Conservation (phyloP, 768 basidiomycete species). For the Hirschioporus abietinus region DNA sequence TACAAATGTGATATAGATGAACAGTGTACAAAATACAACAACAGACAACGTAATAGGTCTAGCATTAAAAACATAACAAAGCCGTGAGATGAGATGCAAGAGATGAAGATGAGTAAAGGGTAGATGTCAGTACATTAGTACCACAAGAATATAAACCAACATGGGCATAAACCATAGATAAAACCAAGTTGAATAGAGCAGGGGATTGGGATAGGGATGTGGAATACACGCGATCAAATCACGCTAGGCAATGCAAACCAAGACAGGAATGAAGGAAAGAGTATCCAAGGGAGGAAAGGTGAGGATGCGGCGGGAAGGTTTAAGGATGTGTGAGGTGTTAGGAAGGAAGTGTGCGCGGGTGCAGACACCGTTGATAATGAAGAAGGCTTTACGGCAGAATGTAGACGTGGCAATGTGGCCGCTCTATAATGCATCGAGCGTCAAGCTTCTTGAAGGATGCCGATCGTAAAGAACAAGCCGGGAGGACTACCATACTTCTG, state of each 20-base stretch:
- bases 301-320: background rate
- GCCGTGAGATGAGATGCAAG: background rate
- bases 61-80: constrained; percentile 1
- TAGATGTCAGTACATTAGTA: background rate
- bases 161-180: background rate
- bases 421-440: background rate
- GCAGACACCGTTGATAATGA: background rate
- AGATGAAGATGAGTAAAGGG: background rate
- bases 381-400: background rate
- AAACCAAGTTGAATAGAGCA: background rate
- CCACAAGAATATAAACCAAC: background rate
- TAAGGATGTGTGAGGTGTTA: background rate
- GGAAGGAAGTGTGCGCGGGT: background rate
- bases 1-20: background rate
- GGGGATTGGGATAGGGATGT: too few species aligned
- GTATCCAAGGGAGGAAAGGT: background rate
- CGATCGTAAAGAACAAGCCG: background rate
- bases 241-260: too few species aligned
- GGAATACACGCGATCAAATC: background rate
- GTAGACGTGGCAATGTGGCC: background rate
- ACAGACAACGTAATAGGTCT: background rate
- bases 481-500: background rate
- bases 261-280: background rate
- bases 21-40: background rate
- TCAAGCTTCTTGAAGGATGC: background rate